Base-by-base conservation (phyloP, 805 yeast species). In the Candida tammaniensis region DNA sequence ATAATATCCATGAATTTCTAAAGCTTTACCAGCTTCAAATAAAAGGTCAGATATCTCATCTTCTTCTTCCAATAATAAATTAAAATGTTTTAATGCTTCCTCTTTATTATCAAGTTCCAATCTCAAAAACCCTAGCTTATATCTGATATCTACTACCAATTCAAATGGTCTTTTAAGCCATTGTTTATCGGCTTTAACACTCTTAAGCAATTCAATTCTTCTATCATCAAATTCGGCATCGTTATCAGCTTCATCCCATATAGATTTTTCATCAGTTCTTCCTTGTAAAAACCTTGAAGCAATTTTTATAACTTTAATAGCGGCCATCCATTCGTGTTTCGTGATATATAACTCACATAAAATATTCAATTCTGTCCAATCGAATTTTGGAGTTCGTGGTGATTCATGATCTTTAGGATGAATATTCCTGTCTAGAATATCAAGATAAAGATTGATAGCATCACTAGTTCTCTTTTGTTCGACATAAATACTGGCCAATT, bases 291-390 rank as follows among this genome's bases (percentile, higher is more conserved):
- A 88, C 42, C 98, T 66, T 0, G 95, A 76, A 8, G 85, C 82
- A 18, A 72, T 62, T 46, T 83, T 83, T 20, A 87, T 72, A 1
- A 79, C 68, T 36, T 71, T 73, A 12, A 87, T 72, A 1, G 89
- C 93, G 8, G 74, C 64, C 7, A 55, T 55, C 70, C 78, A 83
- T 4, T 82, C 78, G 27, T 76, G 78, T 37, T 78, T 82, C 34
- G 78, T 76, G n/a, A 79, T 70, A 48, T 84, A 83, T 24, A 91
- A 63, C 49, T 93, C 98, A 7, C 85, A 73, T 27, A 91, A 64
- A 39, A 87, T 86, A 49, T 93, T 91, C 30, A 91, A 67, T 40
- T 86, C 89, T 0, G 95, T 82, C 95, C 95, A 93, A 31, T 79
- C 87, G 55, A 91, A 93, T 15, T 57, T 56, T 1, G 86, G 71